Evolutionary conservation across 1,139 yeast genomes (phyloP).

Genomic region (Debaryomyces udenii): DNA sequence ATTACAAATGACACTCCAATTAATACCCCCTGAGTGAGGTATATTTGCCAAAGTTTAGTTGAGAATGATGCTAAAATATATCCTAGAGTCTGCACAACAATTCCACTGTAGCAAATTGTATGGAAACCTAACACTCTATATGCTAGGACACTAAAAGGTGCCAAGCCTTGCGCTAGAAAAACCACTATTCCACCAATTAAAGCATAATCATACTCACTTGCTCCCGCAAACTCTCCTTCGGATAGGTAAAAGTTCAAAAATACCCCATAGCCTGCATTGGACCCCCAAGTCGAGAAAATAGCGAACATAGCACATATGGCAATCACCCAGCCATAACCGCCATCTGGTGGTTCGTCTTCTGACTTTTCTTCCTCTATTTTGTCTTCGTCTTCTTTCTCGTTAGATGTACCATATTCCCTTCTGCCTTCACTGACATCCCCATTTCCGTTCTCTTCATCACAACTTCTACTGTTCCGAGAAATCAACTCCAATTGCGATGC

Average conservation of each 20-base stretch:
- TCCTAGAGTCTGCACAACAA: slow-evolving; percentile 55
- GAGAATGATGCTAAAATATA: slow-evolving; percentile 68
- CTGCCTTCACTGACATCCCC: slow-evolving; percentile 6
- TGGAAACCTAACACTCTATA: slow-evolving; percentile 38
- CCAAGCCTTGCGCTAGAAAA: slow-evolving; percentile 56
- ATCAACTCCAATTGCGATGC: slow-evolving; percentile 25
- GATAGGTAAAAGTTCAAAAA: slow-evolving; percentile 58
- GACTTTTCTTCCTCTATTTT: slow-evolving; percentile 13
- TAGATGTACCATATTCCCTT: neutral
- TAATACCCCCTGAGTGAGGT: slow-evolving; percentile 67
- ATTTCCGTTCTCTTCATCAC: slow-evolving; percentile 11
- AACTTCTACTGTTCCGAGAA: slow-evolving; percentile 11
- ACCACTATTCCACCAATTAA: slow-evolving; percentile 69
- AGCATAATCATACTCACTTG: slow-evolving; percentile 63
- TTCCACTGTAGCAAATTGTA: slow-evolving; percentile 49
- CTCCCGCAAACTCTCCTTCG: slow-evolving; percentile 54
- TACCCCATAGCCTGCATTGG: slow-evolving; percentile 71
- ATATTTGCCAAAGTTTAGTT: slow-evolving; percentile 63
- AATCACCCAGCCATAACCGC: slow-evolving; percentile 73
- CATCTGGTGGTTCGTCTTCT: slow-evolving; percentile 54
- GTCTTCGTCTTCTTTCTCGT: slow-evolving; percentile 4
- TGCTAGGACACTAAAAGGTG: slow-evolving; percentile 52
- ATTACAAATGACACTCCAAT: slow-evolving; percentile 65
- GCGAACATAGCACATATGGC: slow-evolving; percentile 54
- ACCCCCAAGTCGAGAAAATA: slow-evolving; percentile 71